Conservation (phyloP, 441 rosid genomes). For the Erodium chrysanthum region DNA sequence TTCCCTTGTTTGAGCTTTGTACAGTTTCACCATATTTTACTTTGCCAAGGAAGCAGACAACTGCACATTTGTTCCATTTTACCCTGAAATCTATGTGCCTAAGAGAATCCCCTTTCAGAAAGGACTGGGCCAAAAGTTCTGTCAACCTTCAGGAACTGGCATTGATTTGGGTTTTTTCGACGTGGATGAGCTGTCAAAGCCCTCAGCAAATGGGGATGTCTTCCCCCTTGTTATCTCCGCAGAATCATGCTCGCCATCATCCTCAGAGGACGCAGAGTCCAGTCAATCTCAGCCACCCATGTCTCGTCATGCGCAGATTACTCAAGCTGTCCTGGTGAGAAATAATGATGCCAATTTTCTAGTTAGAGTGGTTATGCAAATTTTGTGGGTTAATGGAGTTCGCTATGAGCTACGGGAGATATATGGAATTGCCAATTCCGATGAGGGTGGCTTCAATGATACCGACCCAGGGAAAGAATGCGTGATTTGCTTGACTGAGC, state of each 20-base stretch:
- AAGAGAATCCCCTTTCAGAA: constrained; percentile 51
- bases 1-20: neutral
- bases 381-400: constrained; percentile 72
- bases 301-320: constrained; percentile 59
- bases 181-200: constrained; percentile 66
- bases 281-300: constrained; percentile 27
- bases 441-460: constrained; percentile 45
- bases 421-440: constrained; percentile 60
- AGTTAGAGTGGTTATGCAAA: constrained; percentile 61
- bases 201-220: constrained; percentile 61
- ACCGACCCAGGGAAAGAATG: constrained; percentile 73
- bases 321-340: constrained; percentile 67
- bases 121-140: constrained; percentile 66
- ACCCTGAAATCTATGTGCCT: constrained; percentile 57
- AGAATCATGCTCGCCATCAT: constrained; percentile 37
- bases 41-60: constrained; percentile 72
- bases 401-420: constrained; percentile 75
- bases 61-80: constrained; percentile 57
- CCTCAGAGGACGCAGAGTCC: constrained; percentile 22
- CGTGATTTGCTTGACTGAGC: constrained; percentile 86
- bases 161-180: constrained; percentile 72
- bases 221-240: constrained; percentile 88
- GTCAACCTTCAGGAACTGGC: constrained; percentile 80
- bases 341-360: constrained; percentile 33
- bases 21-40: constrained; percentile 72